Evolutionary conservation across 441 rosid species (phyloP).

Genomic region (Populus hybrid): DNA sequence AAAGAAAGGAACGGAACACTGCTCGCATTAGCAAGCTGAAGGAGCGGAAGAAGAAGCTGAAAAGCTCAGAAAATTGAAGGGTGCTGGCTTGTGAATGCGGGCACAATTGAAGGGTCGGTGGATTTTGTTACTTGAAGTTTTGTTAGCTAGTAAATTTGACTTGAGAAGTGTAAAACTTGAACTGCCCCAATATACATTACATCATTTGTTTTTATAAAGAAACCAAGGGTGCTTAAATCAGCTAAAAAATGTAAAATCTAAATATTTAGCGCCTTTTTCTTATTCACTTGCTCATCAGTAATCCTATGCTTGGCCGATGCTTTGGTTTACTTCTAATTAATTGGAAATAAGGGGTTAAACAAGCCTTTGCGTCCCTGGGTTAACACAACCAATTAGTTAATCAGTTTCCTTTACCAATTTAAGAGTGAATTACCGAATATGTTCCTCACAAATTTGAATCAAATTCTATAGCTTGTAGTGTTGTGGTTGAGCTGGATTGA

Average conservation of each 20-base stretch:
- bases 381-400: too few species aligned
- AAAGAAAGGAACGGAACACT: constrained; percentile 39
- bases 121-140: neutral
- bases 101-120: constrained; percentile 18
- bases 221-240: neutral
- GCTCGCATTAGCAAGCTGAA: constrained; percentile 48
- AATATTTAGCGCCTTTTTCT: neutral
- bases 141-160: neutral
- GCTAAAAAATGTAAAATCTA: neutral
- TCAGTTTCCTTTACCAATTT: too few species aligned
- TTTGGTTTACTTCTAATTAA: too few species aligned
- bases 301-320: too few species aligned
- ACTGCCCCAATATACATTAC: neutral
- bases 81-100: neutral
- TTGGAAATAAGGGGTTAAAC: too few species aligned
- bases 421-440: too few species aligned
- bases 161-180: neutral
- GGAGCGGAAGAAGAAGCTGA: constrained; percentile 56
- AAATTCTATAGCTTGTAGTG: too few species aligned
- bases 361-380: too few species aligned
- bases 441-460: too few species aligned
- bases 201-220: too few species aligned
- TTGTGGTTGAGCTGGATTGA: too few species aligned
- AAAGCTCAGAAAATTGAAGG: constrained; percentile 28
- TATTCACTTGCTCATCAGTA: too few species aligned